Conservation (phyloP, 345 rosid genomes). For the Hibiscus tridactylites region DNA sequence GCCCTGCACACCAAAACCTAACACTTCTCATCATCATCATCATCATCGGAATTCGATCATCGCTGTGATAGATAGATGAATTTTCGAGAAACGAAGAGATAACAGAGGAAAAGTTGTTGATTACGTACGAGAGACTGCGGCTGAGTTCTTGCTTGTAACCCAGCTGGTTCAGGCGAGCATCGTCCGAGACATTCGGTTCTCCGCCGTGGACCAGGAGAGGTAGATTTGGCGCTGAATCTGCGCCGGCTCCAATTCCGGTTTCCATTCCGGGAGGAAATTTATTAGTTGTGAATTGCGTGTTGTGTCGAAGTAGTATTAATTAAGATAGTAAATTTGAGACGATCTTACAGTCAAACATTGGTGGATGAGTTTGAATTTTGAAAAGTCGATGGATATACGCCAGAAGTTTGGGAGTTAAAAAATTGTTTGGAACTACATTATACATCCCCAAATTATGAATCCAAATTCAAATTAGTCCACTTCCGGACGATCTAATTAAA, state of each 20-base stretch:
- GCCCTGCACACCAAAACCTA: slow-evolving; percentile 19
- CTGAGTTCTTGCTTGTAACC: slow-evolving; percentile 59
- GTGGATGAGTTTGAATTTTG: not conserved
- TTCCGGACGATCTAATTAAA: too few species aligned
- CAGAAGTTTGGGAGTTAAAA: not conserved
- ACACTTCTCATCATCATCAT: not conserved
- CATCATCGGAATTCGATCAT: not conserved
- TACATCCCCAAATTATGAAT: too few species aligned
- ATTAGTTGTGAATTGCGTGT: not conserved
- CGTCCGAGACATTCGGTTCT: slow-evolving; percentile 11
- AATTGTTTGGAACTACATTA: too few species aligned
- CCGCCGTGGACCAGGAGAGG: not conserved
- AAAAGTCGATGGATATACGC: not conserved
- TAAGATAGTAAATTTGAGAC: not conserved
- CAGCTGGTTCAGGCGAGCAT: slow-evolving; percentile 33
- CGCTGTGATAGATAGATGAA: not conserved
- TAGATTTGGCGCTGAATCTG: not conserved
- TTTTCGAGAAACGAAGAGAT: not conserved
- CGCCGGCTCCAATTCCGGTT: not conserved
- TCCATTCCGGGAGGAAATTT: not conserved
- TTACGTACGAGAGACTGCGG: slow-evolving; percentile 45
- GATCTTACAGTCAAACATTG: not conserved
- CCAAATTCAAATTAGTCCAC: too few species aligned
- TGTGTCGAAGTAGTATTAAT: not conserved
- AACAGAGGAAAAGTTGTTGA: not conserved